Conservation (phyloP, 2,329 filamentous ascomycete genomes). For the Escovopsis sp. region DNA sequence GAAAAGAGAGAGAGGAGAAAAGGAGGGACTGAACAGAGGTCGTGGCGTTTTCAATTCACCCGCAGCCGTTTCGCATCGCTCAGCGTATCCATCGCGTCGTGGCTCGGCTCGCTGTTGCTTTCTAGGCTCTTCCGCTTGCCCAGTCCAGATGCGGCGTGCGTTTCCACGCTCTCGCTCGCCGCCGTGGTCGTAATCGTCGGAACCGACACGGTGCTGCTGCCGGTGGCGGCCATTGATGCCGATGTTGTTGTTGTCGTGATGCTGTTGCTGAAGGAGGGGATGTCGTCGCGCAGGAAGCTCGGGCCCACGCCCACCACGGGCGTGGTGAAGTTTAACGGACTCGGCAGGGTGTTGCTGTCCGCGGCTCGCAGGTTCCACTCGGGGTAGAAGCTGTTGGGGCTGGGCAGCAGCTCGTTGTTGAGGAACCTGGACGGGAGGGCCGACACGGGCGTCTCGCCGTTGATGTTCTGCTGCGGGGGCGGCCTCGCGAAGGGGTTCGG, state of each 20-base stretch:
- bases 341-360: constrained; percentile 78
- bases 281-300: constrained; percentile 47
- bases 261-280: constrained; percentile 8
- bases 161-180: not conserved
- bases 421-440: constrained; percentile 86
- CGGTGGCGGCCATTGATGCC: constrained; percentile 2
- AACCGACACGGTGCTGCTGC: constrained; percentile 6
- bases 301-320: constrained; percentile 51
- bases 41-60: constrained; percentile 25
- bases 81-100: constrained; percentile 26
- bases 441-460: constrained; percentile 62
- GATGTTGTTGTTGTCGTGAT: constrained; percentile 4
- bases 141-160: not conserved
- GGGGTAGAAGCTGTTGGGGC: constrained; percentile 81
- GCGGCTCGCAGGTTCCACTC: constrained; percentile 67
- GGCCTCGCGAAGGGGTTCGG: constrained; percentile 93
- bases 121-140: constrained; percentile 46
- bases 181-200: constrained; percentile 6
- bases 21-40: constrained; percentile 1
- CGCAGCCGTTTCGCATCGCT: constrained; percentile 39
- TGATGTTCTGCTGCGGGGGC: constrained; percentile 51
- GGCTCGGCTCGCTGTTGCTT: constrained; percentile 23
- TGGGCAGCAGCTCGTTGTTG: constrained; percentile 73
- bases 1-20: constrained; percentile 3
- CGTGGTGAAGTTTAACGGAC: constrained; percentile 84